Conservation (phyloP, 2,329 filamentous ascomycete species). For the Pezicula rhizophila region DNA sequence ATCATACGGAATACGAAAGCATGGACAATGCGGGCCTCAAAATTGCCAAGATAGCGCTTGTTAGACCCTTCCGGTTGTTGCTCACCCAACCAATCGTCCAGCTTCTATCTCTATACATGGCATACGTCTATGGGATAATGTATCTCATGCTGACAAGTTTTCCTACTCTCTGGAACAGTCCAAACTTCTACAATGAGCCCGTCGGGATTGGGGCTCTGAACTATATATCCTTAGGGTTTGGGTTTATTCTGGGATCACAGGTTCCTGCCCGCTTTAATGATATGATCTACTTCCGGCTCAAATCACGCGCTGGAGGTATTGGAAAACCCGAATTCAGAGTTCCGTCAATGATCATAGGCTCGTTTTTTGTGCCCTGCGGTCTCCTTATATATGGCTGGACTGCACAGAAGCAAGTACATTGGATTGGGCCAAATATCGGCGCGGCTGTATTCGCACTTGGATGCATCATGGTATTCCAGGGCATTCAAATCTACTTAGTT, state of each 20-base stretch:
- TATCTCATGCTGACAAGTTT: constrained; percentile 54
- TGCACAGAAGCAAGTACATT: constrained; percentile 41
- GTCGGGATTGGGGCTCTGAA: constrained; percentile 49
- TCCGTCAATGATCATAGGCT: constrained; percentile 48
- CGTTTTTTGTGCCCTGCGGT: constrained; percentile 47
- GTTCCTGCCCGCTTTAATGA: constrained; percentile 41
- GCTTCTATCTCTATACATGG: constrained; percentile 43
- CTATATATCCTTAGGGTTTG: constrained; percentile 42
- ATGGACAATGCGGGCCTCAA: constrained; percentile 22
- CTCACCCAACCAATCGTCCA: constrained; percentile 45
- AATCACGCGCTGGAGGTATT: constrained; percentile 13
- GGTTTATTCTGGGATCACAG: constrained; percentile 30
- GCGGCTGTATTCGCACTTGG: constrained; percentile 43
- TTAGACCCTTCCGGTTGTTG: constrained; percentile 42
- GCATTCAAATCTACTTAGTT: constrained; percentile 40
- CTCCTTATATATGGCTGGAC: constrained; percentile 53
- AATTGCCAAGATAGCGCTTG: constrained; percentile 33
- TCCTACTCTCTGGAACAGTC: constrained; percentile 51
- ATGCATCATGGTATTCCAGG: constrained; percentile 26
- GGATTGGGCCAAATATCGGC: constrained; percentile 51
- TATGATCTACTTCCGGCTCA: constrained; percentile 14
- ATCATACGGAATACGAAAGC: constrained; percentile 47
- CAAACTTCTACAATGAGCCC: constrained; percentile 44
- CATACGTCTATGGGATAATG: constrained; percentile 43
- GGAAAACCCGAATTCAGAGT: constrained; percentile 52